A percentile compares a stretch with the other conserved stretches of the same genome.
These are phyloP conservation scores for Tubosaeta sp. DNA, from an alignment of 768 basidiomycete species.

Conservation along the genomic window DNA sequence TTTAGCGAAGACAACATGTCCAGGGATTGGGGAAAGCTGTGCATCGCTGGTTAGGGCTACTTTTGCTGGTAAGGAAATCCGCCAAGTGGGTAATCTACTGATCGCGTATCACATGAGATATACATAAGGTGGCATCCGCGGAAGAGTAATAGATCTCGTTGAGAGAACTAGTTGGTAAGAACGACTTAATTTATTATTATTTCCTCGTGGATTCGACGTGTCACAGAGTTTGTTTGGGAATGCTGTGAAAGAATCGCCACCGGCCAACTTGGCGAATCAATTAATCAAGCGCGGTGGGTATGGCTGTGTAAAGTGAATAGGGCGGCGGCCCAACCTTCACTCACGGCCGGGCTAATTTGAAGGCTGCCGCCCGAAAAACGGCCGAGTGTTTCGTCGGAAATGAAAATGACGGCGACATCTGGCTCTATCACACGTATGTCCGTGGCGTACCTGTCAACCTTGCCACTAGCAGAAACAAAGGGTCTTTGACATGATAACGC, in stretches of 20 bases:
- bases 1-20: background rate
- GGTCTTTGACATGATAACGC: conserved; percentile 17
- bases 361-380: background rate
- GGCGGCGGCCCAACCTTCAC: too few relatives aligned
- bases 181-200: background rate
- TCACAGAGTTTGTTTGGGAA: background rate
- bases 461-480: background rate
- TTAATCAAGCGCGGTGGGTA: too few relatives aligned
- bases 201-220: background rate
- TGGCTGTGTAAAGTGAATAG: too few relatives aligned
- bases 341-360: too few relatives aligned
- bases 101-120: background rate
- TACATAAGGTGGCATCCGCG: background rate
- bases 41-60: background rate
- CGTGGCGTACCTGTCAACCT: conserved; percentile 10
- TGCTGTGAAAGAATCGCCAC: background rate
- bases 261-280: background rate
- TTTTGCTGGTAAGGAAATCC: background rate
- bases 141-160: background rate
- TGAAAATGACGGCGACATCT: background rate
- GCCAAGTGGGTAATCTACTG: background rate
- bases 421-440: conserved; percentile 13
- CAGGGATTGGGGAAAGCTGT: background rate
- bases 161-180: background rate
- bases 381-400: conserved; percentile 1